These are phyloP conservation scores for Lactarius hatsudake DNA, from an alignment of 768 basidiomycete species.

Conservation along the genomic window DNA sequence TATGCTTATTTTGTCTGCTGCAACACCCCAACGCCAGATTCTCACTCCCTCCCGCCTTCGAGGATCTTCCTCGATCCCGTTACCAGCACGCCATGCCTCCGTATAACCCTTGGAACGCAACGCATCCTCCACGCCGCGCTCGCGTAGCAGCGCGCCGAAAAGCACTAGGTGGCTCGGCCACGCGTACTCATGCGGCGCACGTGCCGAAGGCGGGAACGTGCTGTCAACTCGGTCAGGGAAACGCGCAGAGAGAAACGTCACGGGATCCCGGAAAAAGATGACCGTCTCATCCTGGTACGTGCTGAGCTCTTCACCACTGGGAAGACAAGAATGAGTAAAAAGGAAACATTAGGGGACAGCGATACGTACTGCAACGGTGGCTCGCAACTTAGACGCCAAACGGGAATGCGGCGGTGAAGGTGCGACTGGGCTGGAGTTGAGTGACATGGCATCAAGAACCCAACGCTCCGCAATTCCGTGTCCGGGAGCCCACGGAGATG, in stretches of 20 bases:
- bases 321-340: neutral
- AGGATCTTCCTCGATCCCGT: conserved; percentile 74
- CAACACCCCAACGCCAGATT: conserved; percentile 49
- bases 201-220: conserved; percentile 57
- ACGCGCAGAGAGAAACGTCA: conserved; percentile 56
- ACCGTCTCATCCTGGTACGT: conserved; percentile 79
- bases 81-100: conserved; percentile 61
- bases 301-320: conserved; percentile 49
- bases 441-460: conserved; percentile 94
- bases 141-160: conserved; percentile 73
- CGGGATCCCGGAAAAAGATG: conserved; percentile 74
- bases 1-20: neutral
- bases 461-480: conserved; percentile 53
- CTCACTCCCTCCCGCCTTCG: conserved; percentile 64
- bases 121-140: conserved; percentile 45
- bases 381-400: conserved; percentile 92
- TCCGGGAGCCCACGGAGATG: conserved; percentile 57
- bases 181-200: conserved; percentile 55
- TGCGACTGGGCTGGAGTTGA: conserved; percentile 92
- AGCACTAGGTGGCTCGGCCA: conserved; percentile 84
- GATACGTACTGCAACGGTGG: conserved; percentile 73
- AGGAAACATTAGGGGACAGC: conserved; percentile 17
- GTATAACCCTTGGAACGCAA: conserved; percentile 57
- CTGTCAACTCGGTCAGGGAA: conserved; percentile 67
- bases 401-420: conserved; percentile 66